Evolutionary conservation across 164 flowering plant genomes (phyloP), one percentile per base, ranked within the genome.

Genomic region (Berberis thunbergii): DNA sequence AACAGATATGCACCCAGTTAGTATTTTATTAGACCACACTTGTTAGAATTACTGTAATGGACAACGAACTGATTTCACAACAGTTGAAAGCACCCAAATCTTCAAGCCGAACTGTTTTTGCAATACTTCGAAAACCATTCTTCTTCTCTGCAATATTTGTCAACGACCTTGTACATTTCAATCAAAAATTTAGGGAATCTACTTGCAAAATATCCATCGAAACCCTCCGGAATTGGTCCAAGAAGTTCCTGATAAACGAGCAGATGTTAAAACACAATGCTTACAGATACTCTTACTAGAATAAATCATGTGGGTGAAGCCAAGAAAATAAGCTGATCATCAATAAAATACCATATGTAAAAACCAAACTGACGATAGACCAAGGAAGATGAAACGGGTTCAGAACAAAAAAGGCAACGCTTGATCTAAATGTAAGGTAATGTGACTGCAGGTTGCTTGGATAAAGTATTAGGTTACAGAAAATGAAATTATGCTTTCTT

Each of bases 161-260:
- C 44, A 10, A 86, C 64, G 41, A 94, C 93, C 72, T 81, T 86
- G 76, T 86, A 91, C 12, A 88, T 96, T 80, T 94, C 89, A 40
- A 84, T 86, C 64, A 90, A 71, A 59, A 94, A 80, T 63, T 67
- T 81, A 1, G 98, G 98, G 64, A 84, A 94, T 64, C 97, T 81
- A 60, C 69, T 74, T 1, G 82, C 69, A 69, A 93, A 90, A 74
- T 93, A 93, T 43, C 61, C 74, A 65, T 87, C 79, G 67, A 81
- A 93, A 66, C 95, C 98, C 63, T 81, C 87, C 2, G 98, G 95
- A 46, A 86, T 75, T 2, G 83, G 58, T 68, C 97, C 98, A 12
- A 93, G 76, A 49, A 86, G 67, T 70, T 81, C 84, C 98, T 93
- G 70, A 26, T 26, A 26, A 26, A 26, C 26, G 26, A 26, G 26